These are phyloP conservation scores for Polychaeton citri DNA, from an alignment of 2,329 filamentous ascomycete species.

Conservation along the genomic window DNA sequence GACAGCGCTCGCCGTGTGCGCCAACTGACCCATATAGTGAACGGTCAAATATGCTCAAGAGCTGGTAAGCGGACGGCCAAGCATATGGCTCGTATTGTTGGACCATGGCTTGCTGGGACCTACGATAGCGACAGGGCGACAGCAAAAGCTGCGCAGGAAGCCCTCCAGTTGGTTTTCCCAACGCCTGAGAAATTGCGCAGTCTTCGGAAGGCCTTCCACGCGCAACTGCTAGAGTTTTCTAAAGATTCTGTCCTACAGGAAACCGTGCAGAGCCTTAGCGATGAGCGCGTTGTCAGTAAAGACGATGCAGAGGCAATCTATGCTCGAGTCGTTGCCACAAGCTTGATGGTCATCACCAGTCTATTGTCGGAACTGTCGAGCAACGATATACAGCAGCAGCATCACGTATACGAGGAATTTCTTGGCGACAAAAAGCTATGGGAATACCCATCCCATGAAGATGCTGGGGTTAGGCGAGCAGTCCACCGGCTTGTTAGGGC, in stretches of 20 bases:
- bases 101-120: conserved; percentile 79
- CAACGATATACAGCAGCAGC: conserved; percentile 46
- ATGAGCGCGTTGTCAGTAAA: conserved; percentile 67
- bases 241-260: conserved; percentile 65
- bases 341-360: conserved; percentile 40
- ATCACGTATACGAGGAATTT: conserved; percentile 50
- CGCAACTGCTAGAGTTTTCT: conserved; percentile 69
- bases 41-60: conserved; percentile 46
- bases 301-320: conserved; percentile 85
- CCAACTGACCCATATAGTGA: conserved; percentile 68
- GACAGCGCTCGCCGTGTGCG: conserved; percentile 79
- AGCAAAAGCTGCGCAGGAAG: conserved; percentile 61
- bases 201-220: conserved; percentile 73
- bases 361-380: conserved; percentile 32
- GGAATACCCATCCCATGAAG: conserved; percentile 43
- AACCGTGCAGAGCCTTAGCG: conserved; percentile 69
- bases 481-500: conserved; percentile 43
- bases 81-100: conserved; percentile 62
- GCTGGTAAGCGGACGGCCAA: conserved; percentile 72
- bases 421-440: conserved; percentile 50
- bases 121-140: conserved; percentile 76
- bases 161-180: conserved; percentile 60
- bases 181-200: conserved; percentile 64
- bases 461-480: conserved; percentile 45
- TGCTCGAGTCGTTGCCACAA: conserved; percentile 57